Evolutionary conservation across 306 rosid species (phyloP), one percentile per base, ranked within the genome.

Genomic region (Ochetophila trinervis): DNA sequence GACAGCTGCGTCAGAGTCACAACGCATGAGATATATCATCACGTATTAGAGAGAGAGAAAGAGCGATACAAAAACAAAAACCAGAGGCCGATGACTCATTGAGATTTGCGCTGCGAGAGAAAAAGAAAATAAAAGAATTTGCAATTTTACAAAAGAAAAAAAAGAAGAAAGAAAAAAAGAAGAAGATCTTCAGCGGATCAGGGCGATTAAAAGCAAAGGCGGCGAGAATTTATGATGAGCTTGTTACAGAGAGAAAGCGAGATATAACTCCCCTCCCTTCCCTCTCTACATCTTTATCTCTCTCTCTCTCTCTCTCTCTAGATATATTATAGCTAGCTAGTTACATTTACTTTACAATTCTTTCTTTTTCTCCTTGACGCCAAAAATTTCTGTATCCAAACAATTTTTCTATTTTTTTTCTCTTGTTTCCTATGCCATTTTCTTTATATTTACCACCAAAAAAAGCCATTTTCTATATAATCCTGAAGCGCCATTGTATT

Each of bases 141-240:
- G 4, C 3, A 14, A 16, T 30, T 40, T 40, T 40, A 40, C 45
- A 8, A 32, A 58, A 23, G 7, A 20, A 19, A 10, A 65, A 56
- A 12, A 65, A 2, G 37, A 65, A 2, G 37, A 17, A n/a, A 51
- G 40, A 23, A 66, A 54, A 42, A 16, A 17, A 35, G 30, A 48
- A 67, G 69, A 74, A 80, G 72, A 83, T 83, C 86, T 76, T 75
- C 79, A 66, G 85, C 75, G 76, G 68, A 81, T 86, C 96, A 64
- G 82, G 59, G 23, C 61, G 68, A 49, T 63, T 85, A 60, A 79
- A 80, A 19, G 82, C 80, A 78, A 81, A 86, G 99, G 94, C 97
- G 88, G 99, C 99, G 82, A 85, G 51, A 34, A 79, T 82, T 77
- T 83, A 89, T 76, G 59, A 75, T 68, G 32, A 35, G 17, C 64